A percentile compares a stretch with the other conserved stretches of the same genome.
phyloP scores from a whole-genome alignment of 352 stramenopile species.

The Phytophthora fragariae region DNA sequence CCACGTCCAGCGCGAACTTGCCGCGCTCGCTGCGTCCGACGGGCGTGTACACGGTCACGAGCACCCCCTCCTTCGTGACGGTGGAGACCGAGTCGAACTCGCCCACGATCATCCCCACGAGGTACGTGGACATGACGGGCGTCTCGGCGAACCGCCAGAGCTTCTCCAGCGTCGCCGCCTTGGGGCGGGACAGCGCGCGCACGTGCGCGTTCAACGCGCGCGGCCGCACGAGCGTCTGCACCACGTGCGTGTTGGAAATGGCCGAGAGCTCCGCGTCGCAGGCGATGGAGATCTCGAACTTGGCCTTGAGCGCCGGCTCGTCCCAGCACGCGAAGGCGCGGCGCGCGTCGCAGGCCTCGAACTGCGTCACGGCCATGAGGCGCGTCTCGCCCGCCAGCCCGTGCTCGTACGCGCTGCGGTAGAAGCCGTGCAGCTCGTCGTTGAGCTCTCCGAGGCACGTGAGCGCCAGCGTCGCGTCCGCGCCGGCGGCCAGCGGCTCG shows the following conservation, averaged over 20 bases:
- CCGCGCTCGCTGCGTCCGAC: constrained; percentile 92
- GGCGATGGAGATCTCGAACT: constrained; percentile 93
- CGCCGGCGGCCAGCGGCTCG: constrained; percentile 47
- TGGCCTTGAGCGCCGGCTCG: constrained; percentile 96
- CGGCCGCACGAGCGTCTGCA: constrained; percentile 73
- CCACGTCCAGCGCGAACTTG: constrained; percentile 91
- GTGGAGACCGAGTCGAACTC: constrained; percentile 96
- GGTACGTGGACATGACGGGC: constrained; percentile 98
- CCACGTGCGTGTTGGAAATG: constrained; percentile 97
- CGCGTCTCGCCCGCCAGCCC: constrained; percentile 90
- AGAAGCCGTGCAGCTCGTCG: constrained; percentile 97
- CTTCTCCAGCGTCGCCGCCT: constrained; percentile 55
- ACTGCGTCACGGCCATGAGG: constrained; percentile 94
- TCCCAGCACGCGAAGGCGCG: constrained; percentile 98
- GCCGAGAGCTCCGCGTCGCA: constrained; percentile 91
- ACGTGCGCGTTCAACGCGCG: constrained; percentile 66
- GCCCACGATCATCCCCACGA: constrained; percentile 94
- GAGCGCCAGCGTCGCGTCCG: constrained; percentile 48
- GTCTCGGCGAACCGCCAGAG: constrained; percentile 91
- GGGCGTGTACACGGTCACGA: constrained; percentile 96
- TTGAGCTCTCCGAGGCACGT: constrained; percentile 79
- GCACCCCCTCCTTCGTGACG: constrained; percentile 90
- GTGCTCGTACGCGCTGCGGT: constrained; percentile 93
- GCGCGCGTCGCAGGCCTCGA: constrained; percentile 89
- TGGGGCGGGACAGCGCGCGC: constrained; percentile 44